Conservation (phyloP, 805 yeast species). For the Jamesozyma hellenica region DNA sequence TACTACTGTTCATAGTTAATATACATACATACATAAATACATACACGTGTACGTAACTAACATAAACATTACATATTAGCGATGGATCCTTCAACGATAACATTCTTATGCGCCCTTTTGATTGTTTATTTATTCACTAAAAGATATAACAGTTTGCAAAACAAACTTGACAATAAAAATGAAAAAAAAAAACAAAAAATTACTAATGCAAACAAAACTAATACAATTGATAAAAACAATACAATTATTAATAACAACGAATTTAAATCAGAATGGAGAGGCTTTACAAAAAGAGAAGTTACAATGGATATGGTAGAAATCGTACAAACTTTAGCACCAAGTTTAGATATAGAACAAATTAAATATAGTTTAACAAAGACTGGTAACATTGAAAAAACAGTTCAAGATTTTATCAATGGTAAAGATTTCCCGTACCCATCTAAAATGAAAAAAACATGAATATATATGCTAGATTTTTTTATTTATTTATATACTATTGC, state of each 20-base stretch:
- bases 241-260: conserved; percentile 1
- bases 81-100: conserved; percentile 6
- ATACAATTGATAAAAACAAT: background rate
- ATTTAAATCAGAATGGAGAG: conserved; percentile 2
- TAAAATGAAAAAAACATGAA: conserved; percentile 8
- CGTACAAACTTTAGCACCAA: conserved; percentile 76
- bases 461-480: background rate
- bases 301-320: conserved; percentile 72
- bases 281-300: conserved; percentile 36
- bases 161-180: background rate
- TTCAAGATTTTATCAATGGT: conserved; percentile 52
- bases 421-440: conserved; percentile 54
- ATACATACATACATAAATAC: no score
- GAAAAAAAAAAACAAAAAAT: background rate
- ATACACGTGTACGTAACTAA: no score
- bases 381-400: conserved; percentile 74
- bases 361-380: conserved; percentile 61
- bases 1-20: no score
- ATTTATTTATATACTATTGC: background rate
- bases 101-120: conserved; percentile 13
- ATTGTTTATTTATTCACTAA: conserved; percentile 49
- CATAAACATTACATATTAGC: background rate
- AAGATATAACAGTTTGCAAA: conserved; percentile 35
- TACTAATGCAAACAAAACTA: background rate
- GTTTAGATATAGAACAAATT: conserved; percentile 58